phyloP scores from a whole-genome alignment of 2,329 filamentous ascomycete genomes.

The Sarocladium oryzae region DNA sequence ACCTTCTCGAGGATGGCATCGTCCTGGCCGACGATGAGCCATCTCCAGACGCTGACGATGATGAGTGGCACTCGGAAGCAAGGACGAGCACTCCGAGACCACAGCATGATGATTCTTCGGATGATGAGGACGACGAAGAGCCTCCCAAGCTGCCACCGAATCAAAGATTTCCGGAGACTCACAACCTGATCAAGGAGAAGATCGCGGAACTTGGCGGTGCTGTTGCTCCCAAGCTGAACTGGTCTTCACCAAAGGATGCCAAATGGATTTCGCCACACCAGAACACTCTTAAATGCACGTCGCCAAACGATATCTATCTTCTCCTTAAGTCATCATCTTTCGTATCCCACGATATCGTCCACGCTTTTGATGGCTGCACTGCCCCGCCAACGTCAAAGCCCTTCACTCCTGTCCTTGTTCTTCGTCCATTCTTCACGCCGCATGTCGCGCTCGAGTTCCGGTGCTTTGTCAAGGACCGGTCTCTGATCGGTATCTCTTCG shows the following conservation, averaged over 20 bases:
- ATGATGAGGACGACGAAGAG: constrained; percentile 46
- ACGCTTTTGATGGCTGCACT: constrained; percentile 73
- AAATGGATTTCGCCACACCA: constrained; percentile 79
- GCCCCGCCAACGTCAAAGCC: constrained; percentile 31
- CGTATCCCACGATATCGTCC: constrained; percentile 86
- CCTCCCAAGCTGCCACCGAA: constrained; percentile 39
- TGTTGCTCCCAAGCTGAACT: constrained; percentile 91
- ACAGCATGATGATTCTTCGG: constrained; percentile 36
- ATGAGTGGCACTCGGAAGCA: constrained; percentile 37
- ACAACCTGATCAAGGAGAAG: constrained; percentile 66
- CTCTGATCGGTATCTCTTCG: constrained; percentile 77
- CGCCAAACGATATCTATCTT: constrained; percentile 86
- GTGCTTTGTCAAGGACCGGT: constrained; percentile 82
- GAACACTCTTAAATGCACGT: constrained; percentile 87
- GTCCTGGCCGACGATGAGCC: constrained; percentile 66
- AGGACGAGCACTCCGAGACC: constrained; percentile 18
- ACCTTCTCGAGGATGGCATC: constrained; percentile 89
- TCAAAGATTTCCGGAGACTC: constrained; percentile 61
- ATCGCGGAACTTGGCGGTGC: constrained; percentile 79
- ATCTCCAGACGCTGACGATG: constrained; percentile 28
- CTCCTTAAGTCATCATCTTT: constrained; percentile 93
- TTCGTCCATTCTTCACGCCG: constrained; percentile 81
- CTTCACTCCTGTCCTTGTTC: constrained; percentile 72
- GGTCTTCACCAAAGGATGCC: constrained; percentile 94
- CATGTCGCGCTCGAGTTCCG: constrained; percentile 92